These are phyloP conservation scores for Lactarius hengduanensis DNA, from an alignment of 768 basidiomycete genomes.

Conservation along the genomic window DNA sequence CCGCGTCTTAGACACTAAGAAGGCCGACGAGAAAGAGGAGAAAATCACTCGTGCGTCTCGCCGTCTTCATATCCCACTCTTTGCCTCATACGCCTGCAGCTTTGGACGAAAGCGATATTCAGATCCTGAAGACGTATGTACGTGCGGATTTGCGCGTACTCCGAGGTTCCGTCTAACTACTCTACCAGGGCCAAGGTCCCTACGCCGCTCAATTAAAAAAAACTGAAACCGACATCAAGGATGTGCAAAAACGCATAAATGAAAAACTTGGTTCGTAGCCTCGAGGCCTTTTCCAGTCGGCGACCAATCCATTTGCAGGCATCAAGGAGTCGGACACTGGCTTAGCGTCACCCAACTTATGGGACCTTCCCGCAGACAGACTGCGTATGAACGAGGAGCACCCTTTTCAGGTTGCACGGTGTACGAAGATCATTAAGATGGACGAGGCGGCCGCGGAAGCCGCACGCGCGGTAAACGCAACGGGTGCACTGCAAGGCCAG, in stretches of 20 bases:
- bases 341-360: slow-evolving; percentile 92
- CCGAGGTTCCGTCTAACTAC: slow-evolving; percentile 9
- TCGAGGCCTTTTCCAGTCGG: not conserved
- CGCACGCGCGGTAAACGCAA: slow-evolving; percentile 74
- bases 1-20: slow-evolving; percentile 69
- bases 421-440: slow-evolving; percentile 95
- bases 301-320: slow-evolving; percentile 42
- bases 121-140: slow-evolving; percentile 98
- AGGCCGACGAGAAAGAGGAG: slow-evolving; percentile 80
- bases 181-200: slow-evolving; percentile 89
- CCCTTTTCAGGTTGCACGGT: slow-evolving; percentile 93
- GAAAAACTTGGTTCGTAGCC: slow-evolving; percentile 82
- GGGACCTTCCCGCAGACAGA: slow-evolving; percentile 94
- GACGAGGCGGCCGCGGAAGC: slow-evolving; percentile 73
- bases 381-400: slow-evolving; percentile 91
- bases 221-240: slow-evolving; percentile 89
- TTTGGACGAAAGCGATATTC: slow-evolving; percentile 97
- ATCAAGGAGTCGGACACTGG: slow-evolving; percentile 99
- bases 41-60: slow-evolving; percentile 65
- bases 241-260: slow-evolving; percentile 95
- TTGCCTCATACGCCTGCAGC: slow-evolving; percentile 45
- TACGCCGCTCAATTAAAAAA: slow-evolving; percentile 88
- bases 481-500: slow-evolving; percentile 77
- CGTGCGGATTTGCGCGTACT: slow-evolving; percentile 30
- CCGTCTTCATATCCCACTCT: not conserved